Evolutionary conservation across 306 rosid genomes (phyloP), one percentile per base, ranked within the genome.

Genomic region (Alnus glutinosa): DNA sequence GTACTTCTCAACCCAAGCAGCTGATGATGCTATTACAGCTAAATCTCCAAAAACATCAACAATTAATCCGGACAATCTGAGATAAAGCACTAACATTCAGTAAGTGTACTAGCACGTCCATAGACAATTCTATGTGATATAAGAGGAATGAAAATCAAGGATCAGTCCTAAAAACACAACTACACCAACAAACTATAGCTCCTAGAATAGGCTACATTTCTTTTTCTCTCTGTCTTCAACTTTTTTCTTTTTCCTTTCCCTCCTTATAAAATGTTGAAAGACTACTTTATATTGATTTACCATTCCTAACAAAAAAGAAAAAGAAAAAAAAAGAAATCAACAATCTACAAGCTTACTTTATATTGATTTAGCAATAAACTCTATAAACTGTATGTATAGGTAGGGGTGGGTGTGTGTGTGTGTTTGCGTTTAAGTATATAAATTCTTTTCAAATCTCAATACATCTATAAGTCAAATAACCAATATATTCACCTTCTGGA

Each of bases 1-100:
- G 87, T 92, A 91, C 84, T 89, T 91, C 89, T 95, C 98, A 80
- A 95, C 98, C 98, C 98, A 95, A 82, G 97, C 98, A 79, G 95
- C 97, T 67, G 98, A 92, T 67, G 96, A 92, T 39, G 97, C 98
- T 67, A 94, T 84, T 28, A 92, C 98, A 71, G 97, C 97, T 85
- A 91, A 79, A 84, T 89, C 97, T 87, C 98, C 95, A 89, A 94
- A 91, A 58, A 91, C 78, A 47, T 94, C 97, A 75, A 92, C 83
- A 50, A 92, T 91, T 81, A 94, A 83, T 74, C 98, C 97, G 69
- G 98, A 94, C 83, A 94, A 78, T 83, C 98, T 91, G 91, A 68
- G 49, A 71, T 62, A 77, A 82, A 75, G 69, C 59, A 71, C 48
- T 59, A 71, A 68, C 75, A 74, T 66, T 14, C 54, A 75, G 76